Conservation (phyloP, 768 basidiomycete genomes). For the Glaciozyma martinii region DNA sequence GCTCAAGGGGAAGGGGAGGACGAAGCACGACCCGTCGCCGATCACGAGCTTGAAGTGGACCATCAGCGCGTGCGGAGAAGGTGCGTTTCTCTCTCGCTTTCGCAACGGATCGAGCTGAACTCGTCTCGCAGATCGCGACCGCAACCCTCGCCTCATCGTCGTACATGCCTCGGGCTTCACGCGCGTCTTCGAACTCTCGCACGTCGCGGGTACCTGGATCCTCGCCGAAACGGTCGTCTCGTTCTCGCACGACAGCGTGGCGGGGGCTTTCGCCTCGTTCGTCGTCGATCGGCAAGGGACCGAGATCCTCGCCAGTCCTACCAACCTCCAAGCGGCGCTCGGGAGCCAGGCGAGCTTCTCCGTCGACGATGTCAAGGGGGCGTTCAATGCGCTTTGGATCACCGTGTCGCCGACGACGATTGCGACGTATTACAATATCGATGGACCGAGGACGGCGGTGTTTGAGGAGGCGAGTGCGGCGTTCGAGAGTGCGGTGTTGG, state of each 20-base stretch:
- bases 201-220: constrained; percentile 44
- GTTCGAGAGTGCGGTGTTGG: constrained; percentile 15
- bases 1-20: constrained; percentile 42
- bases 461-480: constrained; percentile 4
- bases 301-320: constrained; percentile 11
- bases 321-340: constrained; percentile 20
- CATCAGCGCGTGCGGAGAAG: constrained; percentile 51
- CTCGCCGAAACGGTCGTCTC: constrained; percentile 38
- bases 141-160: constrained; percentile 54
- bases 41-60: constrained; percentile 59
- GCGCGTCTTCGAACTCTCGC: constrained; percentile 51
- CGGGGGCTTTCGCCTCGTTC: constrained; percentile 38
- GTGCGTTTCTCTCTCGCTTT: constrained; percentile 37
- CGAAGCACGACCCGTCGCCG: constrained; percentile 44
- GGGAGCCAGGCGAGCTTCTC: constrained; percentile 9
- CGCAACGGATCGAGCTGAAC: constrained; percentile 35
- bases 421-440: constrained; percentile 26
- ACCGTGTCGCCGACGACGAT: constrained; percentile 13
- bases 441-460: constrained; percentile 19
- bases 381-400: constrained; percentile 27
- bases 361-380: constrained; percentile 7
- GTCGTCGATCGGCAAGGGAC: constrained; percentile 38
- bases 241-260: constrained; percentile 41
- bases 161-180: constrained; percentile 52
- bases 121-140: constrained; percentile 41